phyloP scores from a whole-genome alignment of 371 early-diverging fungal genomes.

The Mucor saturninus region DNA sequence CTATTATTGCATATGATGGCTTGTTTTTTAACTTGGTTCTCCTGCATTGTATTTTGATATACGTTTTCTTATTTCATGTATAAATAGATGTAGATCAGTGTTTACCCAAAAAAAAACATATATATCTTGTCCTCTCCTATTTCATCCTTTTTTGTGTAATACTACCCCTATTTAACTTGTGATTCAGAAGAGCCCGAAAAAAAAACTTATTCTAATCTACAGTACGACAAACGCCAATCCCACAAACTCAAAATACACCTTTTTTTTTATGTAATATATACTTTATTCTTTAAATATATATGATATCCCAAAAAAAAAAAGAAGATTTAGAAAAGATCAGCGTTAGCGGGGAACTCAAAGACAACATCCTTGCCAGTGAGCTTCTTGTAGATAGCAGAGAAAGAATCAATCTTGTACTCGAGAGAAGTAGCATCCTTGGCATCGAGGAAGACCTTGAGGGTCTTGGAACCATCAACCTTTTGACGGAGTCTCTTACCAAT shows the following conservation, averaged over 20 bases:
- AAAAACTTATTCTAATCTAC: no score
- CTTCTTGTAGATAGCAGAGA: slow-evolving; percentile 93
- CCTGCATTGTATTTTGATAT: not conserved
- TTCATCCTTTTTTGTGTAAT: no score
- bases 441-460: slow-evolving; percentile 96
- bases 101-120: no score
- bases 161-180: no score
- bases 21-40: not conserved
- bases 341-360: slow-evolving; percentile 90
- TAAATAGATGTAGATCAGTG: slow-evolving; percentile 1
- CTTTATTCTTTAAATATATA: not conserved
- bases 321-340: slow-evolving; percentile 26
- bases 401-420: slow-evolving; percentile 98
- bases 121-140: no score
- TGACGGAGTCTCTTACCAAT: slow-evolving; percentile 97
- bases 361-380: slow-evolving; percentile 96
- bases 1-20: slow-evolving; percentile 7
- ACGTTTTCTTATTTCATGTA: not conserved
- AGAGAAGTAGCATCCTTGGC: slow-evolving; percentile 94
- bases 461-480: slow-evolving; percentile 90
- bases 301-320: slow-evolving; percentile 8
- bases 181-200: no score
- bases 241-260: not conserved
- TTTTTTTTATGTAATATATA: not conserved
- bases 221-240: no score